Conservation (phyloP, 2,329 filamentous ascomycete species). For the Truncatella angustata region DNA sequence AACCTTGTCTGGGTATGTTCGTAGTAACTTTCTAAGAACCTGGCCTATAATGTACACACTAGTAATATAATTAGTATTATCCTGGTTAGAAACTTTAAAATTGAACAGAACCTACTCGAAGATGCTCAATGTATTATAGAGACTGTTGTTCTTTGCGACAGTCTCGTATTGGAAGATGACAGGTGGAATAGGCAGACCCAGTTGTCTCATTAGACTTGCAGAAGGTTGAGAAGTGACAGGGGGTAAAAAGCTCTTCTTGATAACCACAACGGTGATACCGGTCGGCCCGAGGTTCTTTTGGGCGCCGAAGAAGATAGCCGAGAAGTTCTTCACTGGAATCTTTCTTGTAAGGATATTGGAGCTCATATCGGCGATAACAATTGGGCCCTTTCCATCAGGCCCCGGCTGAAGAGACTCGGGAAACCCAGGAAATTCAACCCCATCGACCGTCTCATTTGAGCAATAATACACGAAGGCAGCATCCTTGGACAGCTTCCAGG, state of each 20-base stretch:
- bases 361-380: conserved; percentile 90
- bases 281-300: conserved; percentile 92
- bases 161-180: conserved; percentile 80
- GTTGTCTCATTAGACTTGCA: conserved; percentile 66
- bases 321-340: conserved; percentile 76
- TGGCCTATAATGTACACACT: conserved; percentile 87
- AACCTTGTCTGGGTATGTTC: conserved; percentile 65
- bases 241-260: conserved; percentile 78
- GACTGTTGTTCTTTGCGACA: conserved; percentile 86
- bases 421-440: conserved; percentile 78
- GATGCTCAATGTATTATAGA: conserved; percentile 95
- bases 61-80: too few relatives aligned
- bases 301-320: conserved; percentile 84
- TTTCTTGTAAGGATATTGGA: conserved; percentile 87
- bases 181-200: conserved; percentile 76
- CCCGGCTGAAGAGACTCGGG: conserved; percentile 62
- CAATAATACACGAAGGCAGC: conserved; percentile 83
- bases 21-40: conserved; percentile 75
- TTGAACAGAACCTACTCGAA: too few relatives aligned
- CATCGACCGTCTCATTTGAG: conserved; percentile 92
- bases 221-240: conserved; percentile 64
- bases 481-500: conserved; percentile 70
- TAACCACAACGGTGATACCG: conserved; percentile 81
- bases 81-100: too few relatives aligned
- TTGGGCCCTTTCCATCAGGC: conserved; percentile 61